Percentiles rank a stretch among this genome's conserved stretches.
Conservation (phyloP, 768 basidiomycete genomes). For the Russula abietina region DNA sequence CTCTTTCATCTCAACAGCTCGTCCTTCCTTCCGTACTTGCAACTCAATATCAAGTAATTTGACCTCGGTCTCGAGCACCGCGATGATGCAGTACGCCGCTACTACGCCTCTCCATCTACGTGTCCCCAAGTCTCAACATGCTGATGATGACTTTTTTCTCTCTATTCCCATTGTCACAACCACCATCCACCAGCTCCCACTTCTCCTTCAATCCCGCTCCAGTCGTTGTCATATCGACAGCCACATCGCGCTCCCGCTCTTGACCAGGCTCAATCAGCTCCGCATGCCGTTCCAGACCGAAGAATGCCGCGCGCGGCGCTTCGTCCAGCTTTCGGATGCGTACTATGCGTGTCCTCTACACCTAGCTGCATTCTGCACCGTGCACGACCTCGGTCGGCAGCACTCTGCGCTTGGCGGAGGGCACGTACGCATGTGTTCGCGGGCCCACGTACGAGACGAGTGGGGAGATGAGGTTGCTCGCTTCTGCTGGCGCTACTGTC, state of each 20-base stretch:
- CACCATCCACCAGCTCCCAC: no score
- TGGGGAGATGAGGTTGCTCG: slow-evolving; percentile 75
- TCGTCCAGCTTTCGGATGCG: slow-evolving; percentile 79
- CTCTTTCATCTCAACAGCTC: slow-evolving; percentile 46
- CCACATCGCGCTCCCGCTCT: slow-evolving; percentile 73
- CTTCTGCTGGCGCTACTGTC: slow-evolving; percentile 65
- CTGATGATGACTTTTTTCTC: no score
- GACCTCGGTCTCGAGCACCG: slow-evolving; percentile 92
- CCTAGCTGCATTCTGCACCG: no score
- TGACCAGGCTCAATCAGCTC: slow-evolving; percentile 74
- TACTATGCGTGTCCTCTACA: slow-evolving; percentile 69
- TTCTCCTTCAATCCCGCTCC: background rate
- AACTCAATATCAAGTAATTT: slow-evolving; percentile 97
- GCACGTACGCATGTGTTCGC: slow-evolving; percentile 84
- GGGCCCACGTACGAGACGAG: slow-evolving; percentile 89
- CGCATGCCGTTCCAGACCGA: slow-evolving; percentile 63
- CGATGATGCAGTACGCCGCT: slow-evolving; percentile 66
- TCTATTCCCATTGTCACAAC: no score
- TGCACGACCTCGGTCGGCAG: slow-evolving; percentile 51
- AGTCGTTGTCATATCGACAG: slow-evolving; percentile 85
- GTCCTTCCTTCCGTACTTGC: slow-evolving; percentile 92
- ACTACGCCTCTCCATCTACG: background rate
- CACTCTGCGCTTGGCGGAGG: slow-evolving; percentile 63
- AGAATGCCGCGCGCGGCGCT: slow-evolving; percentile 61
- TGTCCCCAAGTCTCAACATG: background rate